A percentile compares a stretch with the other conserved stretches of the same genome.
These are phyloP conservation scores for Rubroshorea leprosula DNA, from an alignment of 345 rosid species.

Conservation along the genomic window DNA sequence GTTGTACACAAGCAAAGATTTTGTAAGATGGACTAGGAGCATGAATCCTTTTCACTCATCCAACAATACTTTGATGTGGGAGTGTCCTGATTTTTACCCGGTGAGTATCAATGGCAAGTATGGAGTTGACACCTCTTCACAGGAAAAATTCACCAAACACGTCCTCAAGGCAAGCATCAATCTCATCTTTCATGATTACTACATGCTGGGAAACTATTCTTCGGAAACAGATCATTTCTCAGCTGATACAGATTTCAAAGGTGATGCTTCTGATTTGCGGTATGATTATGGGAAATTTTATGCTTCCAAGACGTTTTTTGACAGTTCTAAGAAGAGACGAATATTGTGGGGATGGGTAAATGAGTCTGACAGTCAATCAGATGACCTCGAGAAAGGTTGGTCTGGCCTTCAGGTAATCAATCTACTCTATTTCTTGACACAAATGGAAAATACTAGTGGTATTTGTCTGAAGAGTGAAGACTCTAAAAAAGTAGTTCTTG, in stretches of 20 bases:
- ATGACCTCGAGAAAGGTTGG: slow-evolving; percentile 59
- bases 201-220: slow-evolving; percentile 43
- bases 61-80: slow-evolving; percentile 60
- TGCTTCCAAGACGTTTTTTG: slow-evolving; percentile 75
- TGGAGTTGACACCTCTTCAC: slow-evolving; percentile 29
- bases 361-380: slow-evolving; percentile 36
- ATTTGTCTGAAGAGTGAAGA: too few relatives aligned
- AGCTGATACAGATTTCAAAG: slow-evolving; percentile 37
- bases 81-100: slow-evolving; percentile 75
- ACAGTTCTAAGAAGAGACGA: slow-evolving; percentile 38
- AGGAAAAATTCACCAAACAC: slow-evolving; percentile 26
- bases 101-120: slow-evolving; percentile 17
- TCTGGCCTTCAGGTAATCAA: slow-evolving; percentile 60
- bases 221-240: slow-evolving; percentile 25
- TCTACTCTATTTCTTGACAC: too few relatives aligned
- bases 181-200: slow-evolving; percentile 10
- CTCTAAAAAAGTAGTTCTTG: too few relatives aligned
- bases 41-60: slow-evolving; percentile 43
- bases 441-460: too few relatives aligned
- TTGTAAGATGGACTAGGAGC: slow-evolving; percentile 40
- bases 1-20: slow-evolving; percentile 51
- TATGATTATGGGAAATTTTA: slow-evolving; percentile 79
- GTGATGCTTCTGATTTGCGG: slow-evolving; percentile 35
- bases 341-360: slow-evolving; percentile 69
- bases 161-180: slow-evolving; percentile 54